Conservation (phyloP, 305 asterid species). For the Fraxinus albicans region DNA sequence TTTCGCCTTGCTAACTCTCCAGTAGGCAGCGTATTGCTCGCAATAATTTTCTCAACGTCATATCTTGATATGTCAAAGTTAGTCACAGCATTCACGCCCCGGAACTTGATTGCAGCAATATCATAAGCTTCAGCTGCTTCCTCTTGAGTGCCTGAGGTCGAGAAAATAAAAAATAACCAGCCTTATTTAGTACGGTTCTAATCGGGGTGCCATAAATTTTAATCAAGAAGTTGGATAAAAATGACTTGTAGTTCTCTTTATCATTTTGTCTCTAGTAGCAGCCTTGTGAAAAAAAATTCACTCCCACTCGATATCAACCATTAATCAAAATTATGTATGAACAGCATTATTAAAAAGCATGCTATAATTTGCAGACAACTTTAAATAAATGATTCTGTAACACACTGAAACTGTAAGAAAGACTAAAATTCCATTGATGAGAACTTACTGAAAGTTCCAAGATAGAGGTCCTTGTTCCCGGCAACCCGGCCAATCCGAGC, state of each 20-base stretch:
- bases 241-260: slow-evolving; percentile 10
- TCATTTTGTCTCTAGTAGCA: slow-evolving; percentile 38
- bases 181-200: neutral
- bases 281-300: slow-evolving; percentile 35
- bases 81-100: slow-evolving; percentile 79
- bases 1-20: slow-evolving; percentile 65
- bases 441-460: slow-evolving; percentile 83
- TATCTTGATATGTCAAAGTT: slow-evolving; percentile 77
- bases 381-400: neutral
- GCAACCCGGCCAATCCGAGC: slow-evolving; percentile 95
- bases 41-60: slow-evolving; percentile 74
- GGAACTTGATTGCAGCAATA: slow-evolving; percentile 84
- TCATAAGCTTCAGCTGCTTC: slow-evolving; percentile 97
- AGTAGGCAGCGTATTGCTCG: slow-evolving; percentile 66
- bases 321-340: slow-evolving; percentile 41
- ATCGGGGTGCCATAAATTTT: neutral
- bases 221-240: slow-evolving; percentile 1
- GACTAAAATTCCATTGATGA: neutral
- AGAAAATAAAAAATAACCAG: neutral
- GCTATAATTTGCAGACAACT: neutral
- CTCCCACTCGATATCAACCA: slow-evolving; percentile 33
- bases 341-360: slow-evolving; percentile 37
- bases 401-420: neutral
- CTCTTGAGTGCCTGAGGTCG: slow-evolving; percentile 68
- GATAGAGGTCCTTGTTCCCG: slow-evolving; percentile 89